Conservation (phyloP, 2,329 filamentous ascomycete species). For the Diaporthe helianthi region DNA sequence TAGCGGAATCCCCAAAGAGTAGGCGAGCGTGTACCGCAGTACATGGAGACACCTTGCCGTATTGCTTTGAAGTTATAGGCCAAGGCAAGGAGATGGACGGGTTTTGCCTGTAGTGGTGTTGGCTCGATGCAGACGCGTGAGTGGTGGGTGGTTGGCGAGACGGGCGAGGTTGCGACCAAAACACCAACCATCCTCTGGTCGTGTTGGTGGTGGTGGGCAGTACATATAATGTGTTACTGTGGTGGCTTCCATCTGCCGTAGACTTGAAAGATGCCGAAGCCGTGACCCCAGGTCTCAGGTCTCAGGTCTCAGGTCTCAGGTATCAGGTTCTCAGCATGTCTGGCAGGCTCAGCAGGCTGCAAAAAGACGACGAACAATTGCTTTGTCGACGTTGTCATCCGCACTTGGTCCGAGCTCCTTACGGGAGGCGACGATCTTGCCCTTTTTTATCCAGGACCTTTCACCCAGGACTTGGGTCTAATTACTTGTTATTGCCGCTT, state of each 20-base stretch:
- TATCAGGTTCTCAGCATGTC: background rate
- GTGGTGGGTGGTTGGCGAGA: background rate
- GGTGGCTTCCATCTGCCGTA: background rate
- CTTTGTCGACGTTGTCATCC: background rate
- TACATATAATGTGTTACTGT: background rate
- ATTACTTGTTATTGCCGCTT: conserved; percentile 5
- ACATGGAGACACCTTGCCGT: background rate
- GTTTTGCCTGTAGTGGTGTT: background rate
- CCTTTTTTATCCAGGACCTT: background rate
- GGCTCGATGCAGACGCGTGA: background rate
- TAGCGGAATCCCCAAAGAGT: background rate
- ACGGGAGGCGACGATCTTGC: conserved; percentile 6
- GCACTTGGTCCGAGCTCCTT: conserved; percentile 16
- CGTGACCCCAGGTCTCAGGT: background rate
- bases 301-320: too few species aligned
- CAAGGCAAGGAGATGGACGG: background rate
- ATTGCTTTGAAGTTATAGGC: background rate
- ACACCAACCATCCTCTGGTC: background rate
- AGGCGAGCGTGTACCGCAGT: background rate
- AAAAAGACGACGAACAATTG: background rate
- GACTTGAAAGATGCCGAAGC: background rate
- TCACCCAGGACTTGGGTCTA: background rate
- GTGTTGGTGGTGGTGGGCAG: background rate
- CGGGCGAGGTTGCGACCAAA: background rate
- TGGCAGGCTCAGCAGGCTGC: background rate